Percentiles rank a stretch among this genome's conserved stretches.
These are phyloP conservation scores for Streptanthus diversifolius DNA, from an alignment of 345 rosid genomes.

Conservation along the genomic window DNA sequence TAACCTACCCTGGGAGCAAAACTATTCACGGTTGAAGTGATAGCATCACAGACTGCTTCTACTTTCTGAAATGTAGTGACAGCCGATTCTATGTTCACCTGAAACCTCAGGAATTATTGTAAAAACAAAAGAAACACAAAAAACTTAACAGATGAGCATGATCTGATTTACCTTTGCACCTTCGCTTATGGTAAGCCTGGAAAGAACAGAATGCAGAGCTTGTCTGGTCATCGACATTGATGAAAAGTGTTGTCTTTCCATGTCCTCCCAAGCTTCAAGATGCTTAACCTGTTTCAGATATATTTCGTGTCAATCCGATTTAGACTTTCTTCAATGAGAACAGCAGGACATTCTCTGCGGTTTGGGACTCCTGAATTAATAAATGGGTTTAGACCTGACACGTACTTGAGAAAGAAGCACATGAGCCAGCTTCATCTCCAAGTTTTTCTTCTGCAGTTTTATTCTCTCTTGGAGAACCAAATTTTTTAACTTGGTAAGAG, in stretches of 20 bases:
- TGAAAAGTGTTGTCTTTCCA: conserved; percentile 53
- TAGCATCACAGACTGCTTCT: conserved; percentile 45
- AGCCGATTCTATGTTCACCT: conserved; percentile 49
- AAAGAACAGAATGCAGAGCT: conserved; percentile 48
- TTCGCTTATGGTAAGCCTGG: conserved; percentile 61
- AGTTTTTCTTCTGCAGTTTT: conserved; percentile 52
- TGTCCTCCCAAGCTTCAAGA: conserved; percentile 67
- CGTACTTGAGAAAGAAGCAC: conserved; percentile 60
- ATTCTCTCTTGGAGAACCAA: conserved; percentile 53
- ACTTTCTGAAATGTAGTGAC: conserved; percentile 44
- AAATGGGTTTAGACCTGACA: background rate
- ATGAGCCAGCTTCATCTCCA: conserved; percentile 54
- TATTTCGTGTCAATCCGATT: background rate
- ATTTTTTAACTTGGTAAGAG: conserved; percentile 42
- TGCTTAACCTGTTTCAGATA: conserved; percentile 42
- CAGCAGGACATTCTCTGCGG: background rate
- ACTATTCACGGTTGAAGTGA: conserved; percentile 39
- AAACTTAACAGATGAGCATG: background rate
- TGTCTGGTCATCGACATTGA: conserved; percentile 54
- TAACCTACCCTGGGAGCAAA: conserved; percentile 45
- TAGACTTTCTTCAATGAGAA: background rate
- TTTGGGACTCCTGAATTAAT: background rate
- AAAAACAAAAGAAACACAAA: background rate
- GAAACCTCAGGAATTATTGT: background rate
- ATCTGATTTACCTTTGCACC: conserved; percentile 55